phyloP scores from a whole-genome alignment of 2,329 filamentous ascomycete species.

The Lachnellula hyalina region DNA sequence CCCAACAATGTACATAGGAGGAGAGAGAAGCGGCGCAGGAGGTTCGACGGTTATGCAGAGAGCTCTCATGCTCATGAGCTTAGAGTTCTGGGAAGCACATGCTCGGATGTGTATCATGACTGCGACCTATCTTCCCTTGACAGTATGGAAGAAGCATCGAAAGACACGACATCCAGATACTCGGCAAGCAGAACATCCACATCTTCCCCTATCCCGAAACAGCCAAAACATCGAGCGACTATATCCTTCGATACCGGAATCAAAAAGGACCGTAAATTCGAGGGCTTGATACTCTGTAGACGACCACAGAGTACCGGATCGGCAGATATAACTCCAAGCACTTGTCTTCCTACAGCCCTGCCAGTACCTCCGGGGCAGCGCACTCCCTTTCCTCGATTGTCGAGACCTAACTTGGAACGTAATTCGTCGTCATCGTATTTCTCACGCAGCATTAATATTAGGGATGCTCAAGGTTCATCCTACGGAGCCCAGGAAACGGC shows the following conservation, averaged over 20 bases:
- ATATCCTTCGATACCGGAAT: conserved; percentile 6
- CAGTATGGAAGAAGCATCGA: background rate
- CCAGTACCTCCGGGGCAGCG: conserved; percentile 8
- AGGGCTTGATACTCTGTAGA: background rate
- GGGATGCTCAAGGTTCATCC: background rate
- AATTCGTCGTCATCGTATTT: conserved; percentile 4
- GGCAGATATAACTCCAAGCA: background rate
- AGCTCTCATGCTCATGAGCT: background rate
- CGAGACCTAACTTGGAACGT: conserved; percentile 1
- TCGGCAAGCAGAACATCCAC: background rate
- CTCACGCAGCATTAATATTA: conserved; percentile 1
- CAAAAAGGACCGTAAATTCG: background rate
- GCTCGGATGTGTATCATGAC: background rate
- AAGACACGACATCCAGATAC: background rate
- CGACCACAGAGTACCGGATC: conserved; percentile 8
- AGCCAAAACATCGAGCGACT: background rate
- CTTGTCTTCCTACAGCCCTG: conserved; percentile 1
- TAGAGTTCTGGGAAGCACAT: background rate
- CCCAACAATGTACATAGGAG: conserved; percentile 22
- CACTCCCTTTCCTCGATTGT: conserved; percentile 14
- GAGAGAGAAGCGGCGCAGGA: conserved; percentile 4
- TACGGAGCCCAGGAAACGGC: background rate
- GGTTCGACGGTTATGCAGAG: background rate
- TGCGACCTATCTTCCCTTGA: background rate
- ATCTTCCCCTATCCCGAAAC: background rate